Base-by-base conservation (phyloP, 257 asterid genomes). In the Cruciata laevipes region DNA sequence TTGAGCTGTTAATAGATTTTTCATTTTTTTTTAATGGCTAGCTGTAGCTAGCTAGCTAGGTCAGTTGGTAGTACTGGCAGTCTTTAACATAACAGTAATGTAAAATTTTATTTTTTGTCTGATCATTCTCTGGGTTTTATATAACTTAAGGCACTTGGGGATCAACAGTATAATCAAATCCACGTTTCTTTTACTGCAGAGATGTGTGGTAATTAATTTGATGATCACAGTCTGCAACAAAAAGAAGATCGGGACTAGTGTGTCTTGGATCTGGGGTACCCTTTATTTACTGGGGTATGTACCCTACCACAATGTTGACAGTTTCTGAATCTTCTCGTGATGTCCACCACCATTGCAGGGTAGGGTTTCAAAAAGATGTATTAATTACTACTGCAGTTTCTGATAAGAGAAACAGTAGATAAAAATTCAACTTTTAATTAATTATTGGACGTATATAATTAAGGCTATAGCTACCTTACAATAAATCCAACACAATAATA, bases 251-350 rank as follows among this genome's bases (percentile, higher is more conserved):
- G 20, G 21, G 55, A 47, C 20, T 47, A 47, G 51, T 42, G 58
- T 47, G 65, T 59, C 75, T 65, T 23, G 61, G 71, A 65, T 70
- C 68, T 64, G 74, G 75, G 64, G 56, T 69, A 47, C 71, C 68
- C 55, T 64, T 59, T 71, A 55, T 25, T 64, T 55, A 57, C 66
- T 51, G 62, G n/a, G n/a, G 63, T 53, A n/a, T 7, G 60, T 71
- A 27, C 59, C 65, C 64, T 63, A 63, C 73, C 8, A 63, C 10
- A 66, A 71, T 37, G 75, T 52, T 71, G 66, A 63, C 70, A 53
- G 65, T 63, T 58, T 64, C 27, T 53, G 60, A 74, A 74, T 37
- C 68, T 69, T 74, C 74, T 64, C 47, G 65, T 67, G 66, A 68
- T 53, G 62, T 37, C 42, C 53, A 69, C 53, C 69, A 70, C 70